Conservation (phyloP, 352 stramenopile genomes). For the Globisporangium megalacanthum region DNA sequence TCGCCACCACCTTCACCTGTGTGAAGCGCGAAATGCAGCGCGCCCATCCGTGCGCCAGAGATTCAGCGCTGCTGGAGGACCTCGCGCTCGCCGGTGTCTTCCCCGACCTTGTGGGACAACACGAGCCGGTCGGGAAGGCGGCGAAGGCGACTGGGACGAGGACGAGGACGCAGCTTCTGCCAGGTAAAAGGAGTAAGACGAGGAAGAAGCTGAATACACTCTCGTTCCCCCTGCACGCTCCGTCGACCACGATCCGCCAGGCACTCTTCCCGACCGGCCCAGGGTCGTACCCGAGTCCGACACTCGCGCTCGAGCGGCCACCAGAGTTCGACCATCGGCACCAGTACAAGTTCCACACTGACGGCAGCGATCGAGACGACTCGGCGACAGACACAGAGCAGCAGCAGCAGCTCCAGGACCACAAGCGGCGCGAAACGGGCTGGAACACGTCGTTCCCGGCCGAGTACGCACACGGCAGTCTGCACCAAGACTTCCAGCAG, state of each 20-base stretch:
- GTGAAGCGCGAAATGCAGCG: not conserved
- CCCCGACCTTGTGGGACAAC: constrained; percentile 13
- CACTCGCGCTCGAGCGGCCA: constrained; percentile 18
- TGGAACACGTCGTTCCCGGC: constrained; percentile 70
- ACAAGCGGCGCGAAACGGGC: constrained; percentile 54
- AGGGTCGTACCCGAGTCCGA: constrained; percentile 32
- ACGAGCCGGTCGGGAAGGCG: not conserved
- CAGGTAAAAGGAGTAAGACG: constrained; percentile 5
- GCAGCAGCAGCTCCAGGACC: constrained; percentile 14
- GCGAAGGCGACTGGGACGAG: constrained; percentile 7
- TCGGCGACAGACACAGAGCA: constrained; percentile 4
- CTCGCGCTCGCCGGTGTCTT: constrained; percentile 24
- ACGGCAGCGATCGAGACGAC: constrained; percentile 3
- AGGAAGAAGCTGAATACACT: constrained; percentile 25
- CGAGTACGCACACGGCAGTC: constrained; percentile 41
- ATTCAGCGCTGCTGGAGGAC: constrained; percentile 29
- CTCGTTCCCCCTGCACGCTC: constrained; percentile 25
- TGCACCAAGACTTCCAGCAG: constrained; percentile 36
- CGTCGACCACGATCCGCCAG: constrained; percentile 32
- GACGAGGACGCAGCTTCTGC: constrained; percentile 12
- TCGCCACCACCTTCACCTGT: not conserved
- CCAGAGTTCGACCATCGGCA: constrained; percentile 12
- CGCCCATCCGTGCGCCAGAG: constrained; percentile 6
- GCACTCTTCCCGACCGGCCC: constrained; percentile 35
- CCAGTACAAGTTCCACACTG: constrained; percentile 5